A percentile compares a stretch with the other conserved stretches of the same genome.
These are phyloP conservation scores for Colletotrichum eleusines DNA, from an alignment of 2,329 filamentous ascomycete species.

Conservation along the genomic window DNA sequence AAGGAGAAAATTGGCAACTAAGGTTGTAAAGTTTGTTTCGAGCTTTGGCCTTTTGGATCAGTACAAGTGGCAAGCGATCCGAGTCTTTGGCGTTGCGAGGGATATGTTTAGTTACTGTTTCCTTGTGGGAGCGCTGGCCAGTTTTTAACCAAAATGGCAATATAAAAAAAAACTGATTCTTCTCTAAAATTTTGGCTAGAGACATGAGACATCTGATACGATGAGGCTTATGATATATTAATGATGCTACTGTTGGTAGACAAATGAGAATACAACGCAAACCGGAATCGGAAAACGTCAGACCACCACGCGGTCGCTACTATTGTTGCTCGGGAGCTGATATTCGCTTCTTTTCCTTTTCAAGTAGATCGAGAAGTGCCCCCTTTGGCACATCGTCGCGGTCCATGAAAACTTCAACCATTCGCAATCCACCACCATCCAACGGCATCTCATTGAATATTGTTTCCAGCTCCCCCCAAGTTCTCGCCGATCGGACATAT, in stretches of 20 bases:
- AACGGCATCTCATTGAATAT: slow-evolving; percentile 46
- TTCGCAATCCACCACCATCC: slow-evolving; percentile 46
- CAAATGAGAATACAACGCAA: neutral
- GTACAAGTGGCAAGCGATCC: neutral
- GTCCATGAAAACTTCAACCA: slow-evolving; percentile 51
- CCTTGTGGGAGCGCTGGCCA: neutral
- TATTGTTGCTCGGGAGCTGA: neutral
- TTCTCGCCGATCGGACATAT: slow-evolving; percentile 52
- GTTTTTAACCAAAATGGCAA: neutral
- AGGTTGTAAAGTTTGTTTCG: neutral
- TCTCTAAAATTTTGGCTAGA: neutral
- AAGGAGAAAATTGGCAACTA: neutral
- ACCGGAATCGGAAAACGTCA: neutral
- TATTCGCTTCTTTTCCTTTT: neutral
- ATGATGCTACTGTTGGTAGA: too few relatives aligned
- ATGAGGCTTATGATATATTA: too few relatives aligned
- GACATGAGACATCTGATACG: neutral
- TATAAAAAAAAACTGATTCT: neutral
- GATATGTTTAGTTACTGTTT: neutral
- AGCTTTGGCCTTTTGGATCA: too few relatives aligned
- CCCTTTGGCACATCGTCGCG: slow-evolving; percentile 15
- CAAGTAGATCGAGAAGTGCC: neutral
- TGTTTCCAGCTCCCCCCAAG: slow-evolving; percentile 58
- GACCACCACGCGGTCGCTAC: neutral
- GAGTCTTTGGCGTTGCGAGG: neutral